Base-by-base conservation (phyloP, 176 grass and related monocot species). In the Aegilops speltoides region DNA sequence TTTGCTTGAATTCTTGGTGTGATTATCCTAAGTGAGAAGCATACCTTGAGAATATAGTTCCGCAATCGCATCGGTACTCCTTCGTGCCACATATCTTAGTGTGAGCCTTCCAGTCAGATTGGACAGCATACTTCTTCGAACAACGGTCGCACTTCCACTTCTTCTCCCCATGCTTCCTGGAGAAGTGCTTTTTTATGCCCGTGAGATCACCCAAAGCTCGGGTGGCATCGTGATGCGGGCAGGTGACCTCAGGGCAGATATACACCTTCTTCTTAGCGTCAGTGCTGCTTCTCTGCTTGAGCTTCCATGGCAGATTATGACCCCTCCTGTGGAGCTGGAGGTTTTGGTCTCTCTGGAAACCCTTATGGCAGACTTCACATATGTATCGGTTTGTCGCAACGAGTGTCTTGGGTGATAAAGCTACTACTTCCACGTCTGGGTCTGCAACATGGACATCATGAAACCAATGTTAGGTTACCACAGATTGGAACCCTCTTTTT, bases 31-130 rank as follows among this genome's bases (percentile, higher is more conserved):
- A 43, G 63, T 76, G 9, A 84, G 37, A 83, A 54, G 54, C 54
- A 81, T 92, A 93, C 91, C 91, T 86, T 71, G 88, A 93, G 68
- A 93, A 93, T 25, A 93, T 83, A 37, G 86, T 93, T 77, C 91
- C 91, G 17, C 91, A 93, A 50, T 93, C 88, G 34, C 91, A 93
- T 60, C 88, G 88, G 66, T 93, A 90, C 50, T 93, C 91, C 79
- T 90, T 90, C 0, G 91, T 90, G 48, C 88, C 91, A 50, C 91
- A 93, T 86, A 88, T 88, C 88, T 93, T 93, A n/a, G 86, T 83
- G 72, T 93, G 91, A 64, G 88, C 91, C 83, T 93, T 93, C 91
- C 91, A 93, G 34, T 93, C 91, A 3, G 91, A 93, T 36, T 93
- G 91, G 24, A 93, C 91, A 26, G 91, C 91, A 57, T 93, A 93